These are phyloP conservation scores for Strobilomyces echinocephalus DNA, from an alignment of 768 basidiomycete genomes.

Conservation along the genomic window DNA sequence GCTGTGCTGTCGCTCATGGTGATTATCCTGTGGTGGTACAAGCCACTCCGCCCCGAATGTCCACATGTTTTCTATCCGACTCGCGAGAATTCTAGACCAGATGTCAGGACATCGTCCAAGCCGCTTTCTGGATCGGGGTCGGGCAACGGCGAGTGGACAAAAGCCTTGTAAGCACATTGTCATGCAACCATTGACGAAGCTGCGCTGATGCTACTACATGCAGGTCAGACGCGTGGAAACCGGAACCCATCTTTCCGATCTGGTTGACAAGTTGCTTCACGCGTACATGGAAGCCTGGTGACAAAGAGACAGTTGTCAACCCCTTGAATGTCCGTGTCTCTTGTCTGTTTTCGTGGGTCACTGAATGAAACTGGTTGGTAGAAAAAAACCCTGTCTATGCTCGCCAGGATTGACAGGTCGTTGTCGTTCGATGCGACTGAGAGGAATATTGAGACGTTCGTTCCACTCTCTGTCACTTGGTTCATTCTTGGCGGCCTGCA, in stretches of 20 bases:
- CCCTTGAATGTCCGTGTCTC: background rate
- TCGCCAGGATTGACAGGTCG: too few species aligned
- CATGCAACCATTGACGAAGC: background rate
- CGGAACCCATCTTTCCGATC: background rate
- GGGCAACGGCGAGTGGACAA: background rate
- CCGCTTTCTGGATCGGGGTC: too few species aligned
- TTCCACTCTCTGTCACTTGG: background rate
- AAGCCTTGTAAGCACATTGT: background rate
- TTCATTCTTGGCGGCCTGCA: background rate
- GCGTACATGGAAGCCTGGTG: too few species aligned
- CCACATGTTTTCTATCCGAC: background rate
- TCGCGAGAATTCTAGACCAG: background rate
- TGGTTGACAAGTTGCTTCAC: background rate
- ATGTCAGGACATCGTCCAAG: too few species aligned
- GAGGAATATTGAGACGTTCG: too few species aligned
- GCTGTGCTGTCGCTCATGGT: background rate
- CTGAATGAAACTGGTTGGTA: too few species aligned
- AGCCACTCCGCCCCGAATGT: background rate
- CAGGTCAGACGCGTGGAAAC: background rate
- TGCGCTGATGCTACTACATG: background rate
- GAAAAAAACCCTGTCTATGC: too few species aligned
- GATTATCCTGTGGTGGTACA: background rate
- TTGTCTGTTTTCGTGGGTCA: too few species aligned
- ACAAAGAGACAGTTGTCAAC: background rate
- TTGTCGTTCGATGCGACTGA: too few species aligned